Conservation (phyloP, 108 stramenopile species). For the Cyclotella cryptica region DNA sequence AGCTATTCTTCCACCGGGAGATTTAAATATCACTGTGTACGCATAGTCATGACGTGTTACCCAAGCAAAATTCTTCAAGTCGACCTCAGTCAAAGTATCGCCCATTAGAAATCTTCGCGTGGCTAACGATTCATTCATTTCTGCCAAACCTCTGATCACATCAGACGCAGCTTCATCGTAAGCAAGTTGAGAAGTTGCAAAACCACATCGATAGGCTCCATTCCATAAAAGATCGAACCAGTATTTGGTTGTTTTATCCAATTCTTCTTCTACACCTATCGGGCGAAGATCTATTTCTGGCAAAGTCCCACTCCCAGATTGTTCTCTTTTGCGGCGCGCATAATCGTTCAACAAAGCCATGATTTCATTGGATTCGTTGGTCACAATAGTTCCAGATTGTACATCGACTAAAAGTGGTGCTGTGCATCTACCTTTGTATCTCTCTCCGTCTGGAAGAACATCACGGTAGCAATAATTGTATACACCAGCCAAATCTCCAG, state of each 20-base stretch:
- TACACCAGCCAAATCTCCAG: conserved; percentile 54
- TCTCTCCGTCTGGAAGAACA: conserved; percentile 43
- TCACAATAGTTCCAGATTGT: conserved; percentile 76
- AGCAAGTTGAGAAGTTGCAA: conserved; percentile 83
- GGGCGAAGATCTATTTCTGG: conserved; percentile 76
- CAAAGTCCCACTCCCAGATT: background rate
- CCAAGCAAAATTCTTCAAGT: conserved; percentile 79
- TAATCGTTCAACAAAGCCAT: conserved; percentile 81
- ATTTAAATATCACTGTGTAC: conserved; percentile 81
- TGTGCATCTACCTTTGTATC: conserved; percentile 83
- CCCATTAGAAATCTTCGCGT: conserved; percentile 62
- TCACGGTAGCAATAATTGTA: conserved; percentile 61
- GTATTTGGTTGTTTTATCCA: conserved; percentile 76
- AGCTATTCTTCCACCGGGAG: conserved; percentile 64
- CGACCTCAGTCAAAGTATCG: conserved; percentile 73
- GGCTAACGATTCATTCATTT: conserved; percentile 62
- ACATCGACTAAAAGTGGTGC: conserved; percentile 89
- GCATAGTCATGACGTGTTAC: conserved; percentile 84
- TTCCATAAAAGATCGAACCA: conserved; percentile 89
- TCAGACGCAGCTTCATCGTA: conserved; percentile 72
- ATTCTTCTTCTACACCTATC: conserved; percentile 54
- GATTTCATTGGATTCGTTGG: conserved; percentile 90
- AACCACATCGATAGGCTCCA: conserved; percentile 89
- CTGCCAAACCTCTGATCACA: conserved; percentile 70
- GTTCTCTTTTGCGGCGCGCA: conserved; percentile 37